A percentile compares a stretch with the other conserved stretches of the same genome.
These are phyloP conservation scores for Meyerozyma sp. DNA, from an alignment of 1,139 yeast genomes.

Conservation along the genomic window DNA sequence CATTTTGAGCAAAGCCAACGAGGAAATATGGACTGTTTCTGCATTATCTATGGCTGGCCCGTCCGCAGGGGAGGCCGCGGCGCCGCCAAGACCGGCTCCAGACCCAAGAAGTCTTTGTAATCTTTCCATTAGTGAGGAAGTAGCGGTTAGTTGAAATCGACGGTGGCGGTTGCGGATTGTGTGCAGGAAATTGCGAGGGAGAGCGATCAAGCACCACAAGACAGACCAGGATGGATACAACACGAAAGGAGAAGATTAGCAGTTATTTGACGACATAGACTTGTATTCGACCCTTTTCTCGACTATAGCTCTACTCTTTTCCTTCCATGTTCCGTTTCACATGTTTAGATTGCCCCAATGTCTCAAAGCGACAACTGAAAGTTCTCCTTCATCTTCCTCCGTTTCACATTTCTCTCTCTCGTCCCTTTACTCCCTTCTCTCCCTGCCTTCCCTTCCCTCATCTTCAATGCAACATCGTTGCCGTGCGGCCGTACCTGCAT, in stretches of 20 bases:
- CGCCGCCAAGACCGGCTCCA: constrained; percentile 52
- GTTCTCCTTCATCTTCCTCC: not conserved
- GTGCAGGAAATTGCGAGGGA: not conserved
- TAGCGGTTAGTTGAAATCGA: not conserved
- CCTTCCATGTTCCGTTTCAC: too few relatives aligned
- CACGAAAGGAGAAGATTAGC: too few relatives aligned
- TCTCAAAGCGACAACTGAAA: too few relatives aligned
- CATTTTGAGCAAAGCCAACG: constrained; percentile 93
- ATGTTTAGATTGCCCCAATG: too few relatives aligned
- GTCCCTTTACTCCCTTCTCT: not conserved
- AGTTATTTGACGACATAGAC: too few relatives aligned
- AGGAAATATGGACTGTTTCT: constrained; percentile 94
- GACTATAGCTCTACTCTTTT: too few relatives aligned
- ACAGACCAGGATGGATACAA: too few relatives aligned
- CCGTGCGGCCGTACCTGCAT: not conserved
- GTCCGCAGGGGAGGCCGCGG: constrained; percentile 47
- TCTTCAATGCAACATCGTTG: too few relatives aligned
- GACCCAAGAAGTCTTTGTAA: constrained; percentile 68
- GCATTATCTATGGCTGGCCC: constrained; percentile 89
- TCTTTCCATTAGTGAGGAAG: constrained; percentile 51
- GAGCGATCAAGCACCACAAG: not conserved
- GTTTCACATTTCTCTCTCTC: not conserved
- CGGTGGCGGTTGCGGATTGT: not conserved
- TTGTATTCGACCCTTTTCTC: too few relatives aligned
- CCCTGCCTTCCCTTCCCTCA: too few relatives aligned